Conservation (phyloP, 805 yeast genomes). For the Nakazawaea laoshanensis region DNA sequence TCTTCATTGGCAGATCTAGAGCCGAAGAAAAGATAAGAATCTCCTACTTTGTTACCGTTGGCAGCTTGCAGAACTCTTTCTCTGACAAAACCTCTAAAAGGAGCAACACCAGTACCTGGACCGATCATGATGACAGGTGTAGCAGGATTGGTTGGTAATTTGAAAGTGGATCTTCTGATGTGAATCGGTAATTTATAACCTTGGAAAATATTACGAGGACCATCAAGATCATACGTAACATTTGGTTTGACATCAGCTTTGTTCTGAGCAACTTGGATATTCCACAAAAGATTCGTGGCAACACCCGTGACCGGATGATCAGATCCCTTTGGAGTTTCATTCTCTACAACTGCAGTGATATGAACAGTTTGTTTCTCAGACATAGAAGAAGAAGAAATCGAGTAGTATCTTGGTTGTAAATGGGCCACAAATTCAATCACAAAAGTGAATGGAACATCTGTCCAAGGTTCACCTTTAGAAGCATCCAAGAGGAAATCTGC, state of each 20-base stretch:
- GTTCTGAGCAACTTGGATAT: conserved; percentile 56
- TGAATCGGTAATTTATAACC: conserved; percentile 77
- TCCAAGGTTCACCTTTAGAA: conserved; percentile 66
- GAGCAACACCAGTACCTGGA: conserved; percentile 99
- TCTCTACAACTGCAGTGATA: conserved; percentile 90
- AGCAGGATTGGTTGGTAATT: conserved; percentile 77
- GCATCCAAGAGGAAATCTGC: conserved; percentile 63
- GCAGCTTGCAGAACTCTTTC: conserved; percentile 62
- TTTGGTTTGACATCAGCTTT: conserved; percentile 32
- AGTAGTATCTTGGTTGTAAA: conserved; percentile 90
- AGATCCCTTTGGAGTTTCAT: conserved; percentile 26
- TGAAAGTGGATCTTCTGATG: conserved; percentile 90
- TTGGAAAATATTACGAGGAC: conserved; percentile 61
- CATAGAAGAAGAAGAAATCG: conserved; percentile 84
- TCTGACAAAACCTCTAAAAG: conserved; percentile 90
- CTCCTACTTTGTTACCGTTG: conserved; percentile 51
- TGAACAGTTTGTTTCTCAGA: conserved; percentile 70
- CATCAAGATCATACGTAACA: conserved; percentile 63
- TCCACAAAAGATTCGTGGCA: conserved; percentile 77
- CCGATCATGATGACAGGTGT: conserved; percentile 90
- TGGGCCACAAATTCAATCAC: conserved; percentile 73
- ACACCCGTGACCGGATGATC: conserved; percentile 65
- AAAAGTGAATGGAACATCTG: conserved; percentile 71
- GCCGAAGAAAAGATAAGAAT: conserved; percentile 75
- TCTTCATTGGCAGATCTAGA: conserved; percentile 77